Conservation (phyloP, 257 asterid genomes). For the Parsonsia alboflavescens region DNA sequence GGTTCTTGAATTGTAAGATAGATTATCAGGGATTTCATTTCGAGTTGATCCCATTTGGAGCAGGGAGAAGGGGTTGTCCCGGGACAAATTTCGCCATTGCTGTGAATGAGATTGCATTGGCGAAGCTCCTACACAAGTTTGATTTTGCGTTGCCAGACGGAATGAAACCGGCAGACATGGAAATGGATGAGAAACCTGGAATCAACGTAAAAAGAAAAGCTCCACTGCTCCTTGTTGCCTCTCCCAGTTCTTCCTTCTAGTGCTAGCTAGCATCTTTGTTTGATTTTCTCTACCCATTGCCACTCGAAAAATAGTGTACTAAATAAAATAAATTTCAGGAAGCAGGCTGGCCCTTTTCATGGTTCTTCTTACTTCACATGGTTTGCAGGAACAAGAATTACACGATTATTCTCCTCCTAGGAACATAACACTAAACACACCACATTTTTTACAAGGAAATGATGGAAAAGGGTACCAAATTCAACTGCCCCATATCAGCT, state of each 20-base stretch:
- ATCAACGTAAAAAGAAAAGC: background rate
- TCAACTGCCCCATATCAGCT: slow-evolving; percentile 70
- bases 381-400: background rate
- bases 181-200: background rate
- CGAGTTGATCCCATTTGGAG: background rate
- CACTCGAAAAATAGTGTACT: too few relatives aligned
- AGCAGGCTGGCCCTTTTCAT: too few relatives aligned
- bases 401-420: background rate
- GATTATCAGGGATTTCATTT: background rate
- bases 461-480: background rate
- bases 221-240: background rate
- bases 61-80: background rate
- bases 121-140: background rate
- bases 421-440: background rate
- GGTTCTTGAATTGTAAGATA: background rate
- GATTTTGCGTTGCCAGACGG: background rate
- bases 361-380: background rate
- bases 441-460: background rate
- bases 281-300: too few relatives aligned
- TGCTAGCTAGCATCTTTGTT: too few relatives aligned
- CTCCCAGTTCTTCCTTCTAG: background rate
- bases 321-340: too few relatives aligned
- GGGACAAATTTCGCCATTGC: background rate
- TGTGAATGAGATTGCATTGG: background rate
- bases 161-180: background rate